phyloP scores from a whole-genome alignment of 306 rosid genomes.

The Malus sylvestris region DNA sequence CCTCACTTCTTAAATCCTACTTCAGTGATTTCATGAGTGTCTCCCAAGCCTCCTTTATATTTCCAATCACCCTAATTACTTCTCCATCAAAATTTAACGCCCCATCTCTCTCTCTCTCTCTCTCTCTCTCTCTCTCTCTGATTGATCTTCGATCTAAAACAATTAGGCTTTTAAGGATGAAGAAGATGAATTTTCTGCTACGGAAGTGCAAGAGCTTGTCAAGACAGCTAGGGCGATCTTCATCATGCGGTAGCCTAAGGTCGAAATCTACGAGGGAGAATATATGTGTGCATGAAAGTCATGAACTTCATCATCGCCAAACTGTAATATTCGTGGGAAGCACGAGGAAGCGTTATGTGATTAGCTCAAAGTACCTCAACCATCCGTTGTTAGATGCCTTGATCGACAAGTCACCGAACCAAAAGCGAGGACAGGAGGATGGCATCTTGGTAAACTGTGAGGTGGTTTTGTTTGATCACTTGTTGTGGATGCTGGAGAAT shows the following conservation, averaged over 20 bases:
- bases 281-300: constrained; percentile 13
- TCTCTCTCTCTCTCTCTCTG: neutral
- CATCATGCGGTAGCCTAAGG: constrained; percentile 64
- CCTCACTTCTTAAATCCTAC: constrained; percentile 22
- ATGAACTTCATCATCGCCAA: constrained; percentile 13
- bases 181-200: constrained; percentile 57
- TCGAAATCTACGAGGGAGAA: constrained; percentile 64
- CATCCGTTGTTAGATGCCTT: constrained; percentile 73
- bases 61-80: neutral
- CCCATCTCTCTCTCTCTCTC: neutral
- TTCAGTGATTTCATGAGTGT: constrained; percentile 31
- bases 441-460: constrained; percentile 61
- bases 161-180: constrained; percentile 49
- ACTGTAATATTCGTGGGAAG: constrained; percentile 65
- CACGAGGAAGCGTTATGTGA: constrained; percentile 59
- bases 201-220: constrained; percentile 91
- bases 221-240: constrained; percentile 67
- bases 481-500: constrained; percentile 84
- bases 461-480: constrained; percentile 85
- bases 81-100: neutral
- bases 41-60: constrained; percentile 40
- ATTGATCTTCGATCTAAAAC: neutral
- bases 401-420: constrained; percentile 42
- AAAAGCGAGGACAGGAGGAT: constrained; percentile 12
- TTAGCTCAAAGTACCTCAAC: constrained; percentile 48